Base-by-base conservation (phyloP, 169 alveolate species). In the Eimeria sp. region DNA sequence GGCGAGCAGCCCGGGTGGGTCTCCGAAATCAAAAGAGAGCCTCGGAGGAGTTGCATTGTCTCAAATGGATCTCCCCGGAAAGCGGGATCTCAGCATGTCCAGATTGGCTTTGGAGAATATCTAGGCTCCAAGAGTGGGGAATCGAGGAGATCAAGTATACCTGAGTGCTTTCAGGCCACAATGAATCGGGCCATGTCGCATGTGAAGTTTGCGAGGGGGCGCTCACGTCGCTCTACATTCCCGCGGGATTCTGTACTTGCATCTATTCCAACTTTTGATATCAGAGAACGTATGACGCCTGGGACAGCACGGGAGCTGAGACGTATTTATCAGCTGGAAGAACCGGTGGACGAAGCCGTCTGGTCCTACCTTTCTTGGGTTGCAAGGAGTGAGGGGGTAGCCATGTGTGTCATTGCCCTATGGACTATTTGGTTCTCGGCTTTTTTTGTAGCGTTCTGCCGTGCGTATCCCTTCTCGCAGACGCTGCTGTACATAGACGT, bases 21-120 rank as follows among this genome's bases (percentile, higher is more conserved):
- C 45, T 84, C 92, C 9, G 92, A 84, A 58, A 58, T 58, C 78
- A 84, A 63, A 43, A 51, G 92, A 40, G 92, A 84, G 76, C 92
- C 92, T 40, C 92, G 92, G n/a, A 30, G 92, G 76, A 84, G 92
- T 45, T 84, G 92, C 40, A 84, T 84, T 54, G 61, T 84, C 70
- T 84, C 92, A 43, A 34, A 78, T 22, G 92, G 76, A 40, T 27
- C 92, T 18, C 76, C 65, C 20, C 78, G 92, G 43, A 57, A 30
- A 43, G 78, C 9, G 40, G 72, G 75, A 20, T 30, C 92, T 40
- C 92, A 84, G 30, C 92, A 14, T 84, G 92, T 84, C 10, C 92
- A 58, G 25, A 58, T 84, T 51, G 76, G 57, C 76, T 43, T 30
- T 40, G 70, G 49, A 27, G 75, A 58, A 14, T 58, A 40, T 54